Percentiles rank a stretch among this genome's conserved stretches.
Conservation (phyloP, 1,284 basidiomycete genomes). For the Pseudozyma sp. region DNA sequence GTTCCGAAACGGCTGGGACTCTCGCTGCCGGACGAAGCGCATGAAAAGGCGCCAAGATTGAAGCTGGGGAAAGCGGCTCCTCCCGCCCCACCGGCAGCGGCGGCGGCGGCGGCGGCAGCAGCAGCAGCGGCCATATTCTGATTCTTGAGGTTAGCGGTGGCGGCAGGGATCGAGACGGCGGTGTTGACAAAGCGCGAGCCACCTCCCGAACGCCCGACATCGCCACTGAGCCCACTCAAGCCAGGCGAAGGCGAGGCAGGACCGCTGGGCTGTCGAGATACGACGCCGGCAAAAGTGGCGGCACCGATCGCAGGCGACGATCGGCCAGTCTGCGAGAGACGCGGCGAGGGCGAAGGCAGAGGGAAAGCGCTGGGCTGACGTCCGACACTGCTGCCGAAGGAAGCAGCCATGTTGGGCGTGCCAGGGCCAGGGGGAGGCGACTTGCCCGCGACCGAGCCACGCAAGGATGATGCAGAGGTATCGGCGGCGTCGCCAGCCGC, state of each 20-base stretch:
- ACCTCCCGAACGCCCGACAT: slow-evolving; percentile 30
- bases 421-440: slow-evolving; percentile 71
- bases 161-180: slow-evolving; percentile 31
- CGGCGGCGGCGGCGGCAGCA: background rate
- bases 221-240: slow-evolving; percentile 31
- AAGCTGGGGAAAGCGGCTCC: slow-evolving; percentile 46
- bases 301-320: slow-evolving; percentile 46
- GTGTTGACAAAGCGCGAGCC: slow-evolving; percentile 54
- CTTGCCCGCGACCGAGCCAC: slow-evolving; percentile 33
- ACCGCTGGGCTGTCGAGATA: slow-evolving; percentile 41
- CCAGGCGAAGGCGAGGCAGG: slow-evolving; percentile 41
- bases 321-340: slow-evolving; percentile 40
- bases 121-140: slow-evolving; percentile 14
- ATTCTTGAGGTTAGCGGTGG: slow-evolving; percentile 29
- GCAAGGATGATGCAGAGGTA: slow-evolving; percentile 22
- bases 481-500: slow-evolving; percentile 7
- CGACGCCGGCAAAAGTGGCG: slow-evolving; percentile 30
- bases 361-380: slow-evolving; percentile 38
- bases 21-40: slow-evolving; percentile 36
- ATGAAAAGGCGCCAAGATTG: slow-evolving; percentile 45
- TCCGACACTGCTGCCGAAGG: slow-evolving; percentile 37
- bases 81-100: slow-evolving; percentile 3
- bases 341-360: slow-evolving; percentile 43
- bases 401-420: slow-evolving; percentile 42
- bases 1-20: slow-evolving; percentile 52